phyloP scores from a whole-genome alignment of 2,329 filamentous ascomycete genomes.

The Sporothrix inflata region DNA sequence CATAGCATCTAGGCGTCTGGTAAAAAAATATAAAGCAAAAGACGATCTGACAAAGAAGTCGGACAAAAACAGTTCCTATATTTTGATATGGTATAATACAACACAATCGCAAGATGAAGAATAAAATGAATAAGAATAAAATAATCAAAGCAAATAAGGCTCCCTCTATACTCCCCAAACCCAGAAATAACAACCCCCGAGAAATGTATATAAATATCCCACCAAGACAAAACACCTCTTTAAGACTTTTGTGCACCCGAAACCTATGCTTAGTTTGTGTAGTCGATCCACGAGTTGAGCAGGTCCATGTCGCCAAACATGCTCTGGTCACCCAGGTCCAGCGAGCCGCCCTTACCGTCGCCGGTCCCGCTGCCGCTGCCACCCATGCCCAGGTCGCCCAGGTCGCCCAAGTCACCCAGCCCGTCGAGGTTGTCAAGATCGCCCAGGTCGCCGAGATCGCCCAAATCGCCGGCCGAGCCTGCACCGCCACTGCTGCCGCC shows the following conservation, averaged over 20 bases:
- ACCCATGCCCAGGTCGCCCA: conserved; percentile 28
- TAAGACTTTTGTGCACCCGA: not conserved
- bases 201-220: not conserved
- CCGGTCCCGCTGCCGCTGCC: conserved; percentile 19
- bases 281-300: conserved; percentile 35
- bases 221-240: not conserved
- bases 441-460: conserved; percentile 31
- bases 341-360: conserved; percentile 4
- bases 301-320: conserved; percentile 36
- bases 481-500: not conserved
- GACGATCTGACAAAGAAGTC: not conserved
- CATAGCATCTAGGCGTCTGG: conserved; percentile 23
- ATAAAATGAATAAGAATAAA: not conserved
- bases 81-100: not conserved
- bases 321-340: conserved; percentile 34
- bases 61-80: not conserved
- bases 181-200: not conserved
- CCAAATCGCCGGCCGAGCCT: conserved; percentile 27
- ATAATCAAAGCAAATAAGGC: not conserved
- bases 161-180: not conserved
- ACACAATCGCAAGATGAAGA: not conserved
- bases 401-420: conserved; percentile 29
- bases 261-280: not conserved
- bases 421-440: conserved; percentile 26
- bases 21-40: not conserved